Base-by-base conservation (phyloP, 2,329 filamentous ascomycete species). In the Cladophialophora chaetospira region DNA sequence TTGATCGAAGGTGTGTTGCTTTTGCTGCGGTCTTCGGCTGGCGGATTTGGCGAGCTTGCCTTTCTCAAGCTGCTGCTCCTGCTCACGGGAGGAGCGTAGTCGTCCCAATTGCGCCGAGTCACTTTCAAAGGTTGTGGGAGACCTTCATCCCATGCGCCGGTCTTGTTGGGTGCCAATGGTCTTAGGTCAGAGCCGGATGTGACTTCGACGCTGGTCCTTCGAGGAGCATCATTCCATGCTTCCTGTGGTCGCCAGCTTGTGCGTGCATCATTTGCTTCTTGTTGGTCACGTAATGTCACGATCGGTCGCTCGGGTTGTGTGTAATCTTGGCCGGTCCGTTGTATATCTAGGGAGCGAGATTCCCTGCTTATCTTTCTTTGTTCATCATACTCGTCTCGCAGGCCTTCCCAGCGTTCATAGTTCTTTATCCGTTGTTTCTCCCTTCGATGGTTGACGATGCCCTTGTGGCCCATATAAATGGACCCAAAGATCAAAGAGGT, bases 391-490 rank as follows among this genome's bases (percentile, higher is more conserved):
- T 65, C 63, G 21, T 65, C 63, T 23, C 63, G 57, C 8, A 65
- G 58, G 19, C 62, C 63, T 48, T 65, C 63, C 63, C 63, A 65
- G 10, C 63, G 52, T 48, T 65, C 60, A 47, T 65, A 65, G 47
- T 65, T 65, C 43, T 65, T 65, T 47, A 58, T 46, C 10, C 63
- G 53, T 52, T 65, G 62, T 33, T 65, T 65, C 45, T 65, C 63
- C 11, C 62, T 57, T 2, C 47, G 48, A 33, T 63, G 55, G 4
- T 58, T 33, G 17, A 65, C 54, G 13, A 63, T 8, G 40, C 55
- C 55, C 55, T 65, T 62, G 47, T 65, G 63, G 43, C 55, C 60
- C 40, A 65, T 35, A 33, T 63, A 65, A 36, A 63, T 61, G 21
- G 55, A 56, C 4, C 63, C 62, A 42, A 65, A 65, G 25, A 65